Percentiles rank a stretch among this genome's conserved stretches.
These are phyloP conservation scores for Gremmenia infestans DNA, from an alignment of 2,329 filamentous ascomycete species.

Conservation along the genomic window DNA sequence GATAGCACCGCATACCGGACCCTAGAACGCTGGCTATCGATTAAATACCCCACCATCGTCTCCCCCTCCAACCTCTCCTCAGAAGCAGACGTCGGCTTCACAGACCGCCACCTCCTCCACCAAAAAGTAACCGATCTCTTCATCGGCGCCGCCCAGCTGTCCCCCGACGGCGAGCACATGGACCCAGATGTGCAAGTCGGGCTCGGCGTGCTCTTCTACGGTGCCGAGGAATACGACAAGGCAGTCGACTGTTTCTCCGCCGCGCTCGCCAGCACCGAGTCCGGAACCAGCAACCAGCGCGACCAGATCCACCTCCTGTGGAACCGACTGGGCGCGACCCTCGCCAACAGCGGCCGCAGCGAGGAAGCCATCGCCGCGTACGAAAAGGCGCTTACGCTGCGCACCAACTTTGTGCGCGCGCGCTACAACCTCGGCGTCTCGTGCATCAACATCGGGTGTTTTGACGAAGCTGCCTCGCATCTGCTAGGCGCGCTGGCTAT, in stretches of 20 bases:
- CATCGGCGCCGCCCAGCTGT: slow-evolving; percentile 86
- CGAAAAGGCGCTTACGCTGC: slow-evolving; percentile 81
- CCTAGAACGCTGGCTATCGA: slow-evolving; percentile 92
- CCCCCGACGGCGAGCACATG: slow-evolving; percentile 89
- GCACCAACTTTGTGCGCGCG: slow-evolving; percentile 94
- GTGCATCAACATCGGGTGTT: slow-evolving; percentile 97
- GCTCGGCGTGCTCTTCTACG: slow-evolving; percentile 94
- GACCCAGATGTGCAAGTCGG: slow-evolving; percentile 98
- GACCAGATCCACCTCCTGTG: slow-evolving; percentile 90
- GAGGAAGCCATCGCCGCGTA: slow-evolving; percentile 98
- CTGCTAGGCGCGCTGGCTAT: slow-evolving; percentile 87
- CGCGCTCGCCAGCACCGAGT: slow-evolving; percentile 79
- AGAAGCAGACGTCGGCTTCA: slow-evolving; percentile 84
- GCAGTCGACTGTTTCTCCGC: slow-evolving; percentile 97
- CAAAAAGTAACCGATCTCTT: slow-evolving; percentile 86
- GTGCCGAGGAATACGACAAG: slow-evolving; percentile 96
- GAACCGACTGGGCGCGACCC: slow-evolving; percentile 93
- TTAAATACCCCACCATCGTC: slow-evolving; percentile 84
- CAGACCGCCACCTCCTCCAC: slow-evolving; percentile 83
- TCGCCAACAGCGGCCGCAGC: slow-evolving; percentile 87
- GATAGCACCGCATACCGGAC: slow-evolving; percentile 95
- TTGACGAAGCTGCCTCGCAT: slow-evolving; percentile 87
- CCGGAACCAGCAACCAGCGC: slow-evolving; percentile 75
- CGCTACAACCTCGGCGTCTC: slow-evolving; percentile 94
- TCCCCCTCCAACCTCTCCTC: slow-evolving; percentile 63